Conservation (phyloP, 2,329 filamentous ascomycete species). For the Fusarium oxysporum region DNA sequence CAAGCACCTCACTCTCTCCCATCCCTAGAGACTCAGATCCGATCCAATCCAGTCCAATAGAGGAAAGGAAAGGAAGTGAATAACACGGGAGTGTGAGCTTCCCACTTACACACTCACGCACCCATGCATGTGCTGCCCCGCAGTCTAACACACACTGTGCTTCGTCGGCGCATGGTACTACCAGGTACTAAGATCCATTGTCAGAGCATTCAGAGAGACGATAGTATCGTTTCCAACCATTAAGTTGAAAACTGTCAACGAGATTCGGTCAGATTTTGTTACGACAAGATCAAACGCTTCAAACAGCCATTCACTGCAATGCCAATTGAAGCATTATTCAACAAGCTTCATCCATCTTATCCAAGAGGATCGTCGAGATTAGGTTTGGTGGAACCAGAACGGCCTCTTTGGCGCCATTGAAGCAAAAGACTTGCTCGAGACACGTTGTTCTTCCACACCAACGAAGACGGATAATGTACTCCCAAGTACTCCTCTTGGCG, state of each 20-base stretch:
- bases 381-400: conserved; percentile 44
- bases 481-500: conserved; percentile 30
- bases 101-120: conserved; percentile 8
- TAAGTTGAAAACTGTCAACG: background rate
- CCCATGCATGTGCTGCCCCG: conserved; percentile 22
- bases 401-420: conserved; percentile 1
- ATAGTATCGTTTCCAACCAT: background rate
- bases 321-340: background rate
- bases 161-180: background rate
- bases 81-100: conserved; percentile 10
- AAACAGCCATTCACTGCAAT: background rate
- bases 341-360: conserved; percentile 5
- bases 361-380: conserved; percentile 45
- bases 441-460: background rate
- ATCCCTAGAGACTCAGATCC: background rate
- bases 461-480: conserved; percentile 14
- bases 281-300: background rate
- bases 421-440: conserved; percentile 19
- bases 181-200: background rate
- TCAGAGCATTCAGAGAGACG: background rate
- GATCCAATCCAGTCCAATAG: conserved; percentile 1
- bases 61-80: conserved; percentile 17
- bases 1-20: background rate
- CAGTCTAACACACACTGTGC: conserved; percentile 29
- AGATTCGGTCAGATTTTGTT: accelerated